phyloP scores from a whole-genome alignment of 2,329 filamentous ascomycete genomes.

The Aspergillus hortae region DNA sequence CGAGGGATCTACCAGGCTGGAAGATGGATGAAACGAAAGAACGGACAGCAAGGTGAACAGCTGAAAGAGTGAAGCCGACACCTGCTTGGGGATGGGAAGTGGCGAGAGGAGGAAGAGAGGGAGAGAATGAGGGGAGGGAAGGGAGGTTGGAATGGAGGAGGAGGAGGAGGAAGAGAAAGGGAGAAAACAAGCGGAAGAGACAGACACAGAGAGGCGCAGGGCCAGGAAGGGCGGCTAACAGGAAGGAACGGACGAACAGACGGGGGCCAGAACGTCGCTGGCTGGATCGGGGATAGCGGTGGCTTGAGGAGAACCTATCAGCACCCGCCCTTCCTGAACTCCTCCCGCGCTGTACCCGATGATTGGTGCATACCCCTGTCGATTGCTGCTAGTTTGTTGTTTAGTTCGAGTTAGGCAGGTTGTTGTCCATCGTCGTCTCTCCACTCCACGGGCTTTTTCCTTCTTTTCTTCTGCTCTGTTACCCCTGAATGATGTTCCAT shows the following conservation, averaged over 20 bases:
- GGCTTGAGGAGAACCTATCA: no score
- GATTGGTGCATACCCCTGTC: no score
- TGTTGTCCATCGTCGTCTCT: no score
- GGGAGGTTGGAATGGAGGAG: constrained; percentile 17
- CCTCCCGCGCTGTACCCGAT: no score
- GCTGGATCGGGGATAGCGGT: no score
- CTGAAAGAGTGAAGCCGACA: constrained; percentile 64
- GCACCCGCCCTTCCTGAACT: no score
- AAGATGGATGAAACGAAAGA: constrained; percentile 33
- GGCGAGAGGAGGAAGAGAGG: constrained; percentile 24
- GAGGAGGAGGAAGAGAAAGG: constrained; percentile 23
- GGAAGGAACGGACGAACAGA: constrained; percentile 6
- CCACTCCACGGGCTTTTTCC: no score
- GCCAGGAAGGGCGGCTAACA: constrained; percentile 1
- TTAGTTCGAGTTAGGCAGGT: no score
- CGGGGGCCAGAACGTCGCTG: constrained; percentile 14
- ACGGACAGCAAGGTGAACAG: constrained; percentile 51
- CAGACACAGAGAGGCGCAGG: constrained; percentile 7
- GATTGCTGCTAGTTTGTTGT: no score
- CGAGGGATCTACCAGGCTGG: constrained; percentile 14
- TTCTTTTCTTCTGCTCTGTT: no score
- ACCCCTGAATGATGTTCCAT: no score
- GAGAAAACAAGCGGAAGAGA: constrained; percentile 11
- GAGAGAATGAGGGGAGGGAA: constrained; percentile 10
- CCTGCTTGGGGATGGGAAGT: constrained; percentile 34